A percentile compares a stretch with the other conserved stretches of the same genome.
These are phyloP conservation scores for Penicillium parvum DNA, from an alignment of 495 filamentous ascomycete genomes.

Conservation along the genomic window DNA sequence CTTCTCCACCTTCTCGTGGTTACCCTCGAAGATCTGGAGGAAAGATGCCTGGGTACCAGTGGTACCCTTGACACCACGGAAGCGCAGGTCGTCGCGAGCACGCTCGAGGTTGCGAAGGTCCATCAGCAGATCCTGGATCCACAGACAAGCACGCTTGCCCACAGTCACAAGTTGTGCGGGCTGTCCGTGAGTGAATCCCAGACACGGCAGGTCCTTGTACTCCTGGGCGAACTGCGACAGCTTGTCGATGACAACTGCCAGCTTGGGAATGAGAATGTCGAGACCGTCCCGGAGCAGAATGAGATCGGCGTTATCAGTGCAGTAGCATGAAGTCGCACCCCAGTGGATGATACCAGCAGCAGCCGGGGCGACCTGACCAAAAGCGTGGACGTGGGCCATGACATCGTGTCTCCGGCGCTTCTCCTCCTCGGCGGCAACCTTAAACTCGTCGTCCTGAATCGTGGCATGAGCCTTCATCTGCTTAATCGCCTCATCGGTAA, in stretches of 20 bases:
- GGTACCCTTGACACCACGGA: slow-evolving; percentile 80
- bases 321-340: slow-evolving; percentile 62
- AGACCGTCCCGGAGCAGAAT: slow-evolving; percentile 75
- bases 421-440: slow-evolving; percentile 73
- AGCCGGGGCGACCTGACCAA: slow-evolving; percentile 66
- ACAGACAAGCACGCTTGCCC: slow-evolving; percentile 66
- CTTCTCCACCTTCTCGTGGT: slow-evolving; percentile 72
- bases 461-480: slow-evolving; percentile 69
- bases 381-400: slow-evolving; percentile 72
- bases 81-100: slow-evolving; percentile 67
- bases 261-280: slow-evolving; percentile 75
- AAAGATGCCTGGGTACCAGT: slow-evolving; percentile 79
- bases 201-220: slow-evolving; percentile 59
- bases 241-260: slow-evolving; percentile 81
- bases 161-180: slow-evolving; percentile 79
- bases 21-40: slow-evolving; percentile 75
- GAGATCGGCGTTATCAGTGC: slow-evolving; percentile 86
- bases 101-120: slow-evolving; percentile 79
- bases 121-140: slow-evolving; percentile 85
- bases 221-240: slow-evolving; percentile 70
- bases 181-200: slow-evolving; percentile 88
- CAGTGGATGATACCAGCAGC: slow-evolving; percentile 87
- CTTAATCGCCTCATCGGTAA: slow-evolving; percentile 64
- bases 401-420: slow-evolving; percentile 68
- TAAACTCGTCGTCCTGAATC: slow-evolving; percentile 78